These are phyloP conservation scores for Alternaria novae-zelandiae DNA, from an alignment of 2,329 filamentous ascomycete genomes.

Conservation along the genomic window DNA sequence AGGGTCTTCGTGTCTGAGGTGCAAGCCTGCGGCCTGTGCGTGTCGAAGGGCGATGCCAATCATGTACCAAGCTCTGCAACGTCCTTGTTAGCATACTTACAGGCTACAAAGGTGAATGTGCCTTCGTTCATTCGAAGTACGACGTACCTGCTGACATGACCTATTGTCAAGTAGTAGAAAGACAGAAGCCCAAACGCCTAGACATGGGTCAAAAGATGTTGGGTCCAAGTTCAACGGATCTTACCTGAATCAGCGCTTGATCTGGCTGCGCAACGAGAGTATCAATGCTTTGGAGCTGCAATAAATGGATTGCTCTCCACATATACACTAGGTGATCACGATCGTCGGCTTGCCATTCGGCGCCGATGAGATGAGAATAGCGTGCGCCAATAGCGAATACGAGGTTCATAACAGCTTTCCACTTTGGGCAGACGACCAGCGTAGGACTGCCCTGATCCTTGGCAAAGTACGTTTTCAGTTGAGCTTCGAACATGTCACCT, in stretches of 20 bases:
- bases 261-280: constrained; percentile 36
- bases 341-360: constrained; percentile 24
- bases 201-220: constrained; percentile 13
- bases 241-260: constrained; percentile 21
- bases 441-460: neutral
- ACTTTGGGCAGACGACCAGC: constrained; percentile 22
- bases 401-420: constrained; percentile 46
- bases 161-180: constrained; percentile 46
- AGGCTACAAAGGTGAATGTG: neutral
- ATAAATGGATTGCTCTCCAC: constrained; percentile 24
- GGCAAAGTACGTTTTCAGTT: constrained; percentile 7
- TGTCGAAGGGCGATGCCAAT: constrained; percentile 46
- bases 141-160: constrained; percentile 49
- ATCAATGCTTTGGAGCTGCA: constrained; percentile 23
- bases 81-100: constrained; percentile 3
- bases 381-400: constrained; percentile 50
- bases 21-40: constrained; percentile 45
- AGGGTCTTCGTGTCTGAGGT: constrained; percentile 41
- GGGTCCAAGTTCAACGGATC: neutral
- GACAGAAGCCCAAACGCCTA: constrained; percentile 44
- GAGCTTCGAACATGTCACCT: constrained; percentile 10
- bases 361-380: constrained; percentile 36
- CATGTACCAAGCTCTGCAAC: constrained; percentile 45
- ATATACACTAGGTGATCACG: constrained; percentile 45
- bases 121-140: neutral